Evolutionary conservation across 352 stramenopile species (phyloP), one percentile per base, ranked within the genome.

Genomic region (Phytopythium delawarense): DNA sequence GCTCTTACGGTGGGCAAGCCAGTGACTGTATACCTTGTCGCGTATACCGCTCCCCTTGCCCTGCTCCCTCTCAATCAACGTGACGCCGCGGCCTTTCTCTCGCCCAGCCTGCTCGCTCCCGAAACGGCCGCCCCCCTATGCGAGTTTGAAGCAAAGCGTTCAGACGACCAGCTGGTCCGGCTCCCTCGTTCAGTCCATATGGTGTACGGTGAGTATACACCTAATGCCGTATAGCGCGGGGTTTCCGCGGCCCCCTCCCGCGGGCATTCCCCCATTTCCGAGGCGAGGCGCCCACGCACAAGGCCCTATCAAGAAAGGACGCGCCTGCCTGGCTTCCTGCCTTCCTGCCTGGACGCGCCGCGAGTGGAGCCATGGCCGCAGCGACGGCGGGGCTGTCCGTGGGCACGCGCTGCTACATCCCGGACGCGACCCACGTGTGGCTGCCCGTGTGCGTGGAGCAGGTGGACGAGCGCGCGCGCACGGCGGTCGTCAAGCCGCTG

Each of bases 401-500:
- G 28, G 84, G 84, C 30, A 75, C 81, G 57, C 75, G 80, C 21
- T 94, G 84, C 66, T 94, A 90, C 70, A 81, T 92, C 60, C 78
- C 82, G 1, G 85, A 94, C 63, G 66, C 79, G 44, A 62, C 74
- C 2, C 69, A 72, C 15, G 76, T 89, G 34, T 94, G 85, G 85
- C 64, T 94, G 32, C 85, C 82, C 16, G 85, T 89, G 51, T 76
- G 79, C 53, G 79, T 92, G 23, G 80, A 92, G 40, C 63, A 76
- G 21, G 77, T 92, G 42, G 70, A 90, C 58, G 69, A 81, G 49
- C 61, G 72, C 48, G 67, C 74, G 34, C 58, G 75, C 7, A 64
- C 88, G 20, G 52, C 71, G 7, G 53, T 89, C 37, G 76, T 87
- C 53, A 48, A 64, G 1, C 25, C 48, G 12, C 62, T 68, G 30